These are phyloP conservation scores for Fennellomyces sp. DNA, from an alignment of 371 early-diverging fungal genomes.

Conservation along the genomic window DNA sequence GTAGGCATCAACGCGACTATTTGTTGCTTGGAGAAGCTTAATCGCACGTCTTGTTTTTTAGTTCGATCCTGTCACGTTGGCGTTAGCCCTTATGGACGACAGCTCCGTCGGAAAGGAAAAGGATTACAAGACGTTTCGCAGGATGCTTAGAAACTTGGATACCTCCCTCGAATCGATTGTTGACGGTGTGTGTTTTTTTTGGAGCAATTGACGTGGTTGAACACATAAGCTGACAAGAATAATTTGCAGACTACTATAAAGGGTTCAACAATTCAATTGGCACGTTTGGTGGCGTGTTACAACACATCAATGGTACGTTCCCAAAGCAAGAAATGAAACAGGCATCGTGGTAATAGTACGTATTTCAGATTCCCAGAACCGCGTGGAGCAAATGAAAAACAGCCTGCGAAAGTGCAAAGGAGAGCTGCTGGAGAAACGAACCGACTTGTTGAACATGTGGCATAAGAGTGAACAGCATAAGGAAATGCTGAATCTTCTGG, in stretches of 20 bases:
- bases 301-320: constrained; percentile 76
- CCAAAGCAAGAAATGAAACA: constrained; percentile 12
- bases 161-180: constrained; percentile 85
- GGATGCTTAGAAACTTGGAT: constrained; percentile 76
- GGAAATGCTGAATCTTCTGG: constrained; percentile 80
- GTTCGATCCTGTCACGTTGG: constrained; percentile 92
- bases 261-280: constrained; percentile 93
- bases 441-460: constrained; percentile 80
- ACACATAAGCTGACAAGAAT: neutral
- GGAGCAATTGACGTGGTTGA: neutral
- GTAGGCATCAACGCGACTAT: constrained; percentile 23
- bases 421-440: constrained; percentile 69
- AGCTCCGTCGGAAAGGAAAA: constrained; percentile 77
- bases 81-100: constrained; percentile 85
- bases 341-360: constrained; percentile 15
- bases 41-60: too few species aligned
- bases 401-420: constrained; percentile 73
- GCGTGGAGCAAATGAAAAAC: constrained; percentile 69
- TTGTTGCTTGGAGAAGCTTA: neutral
- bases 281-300: constrained; percentile 89
- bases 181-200: constrained; percentile 60
- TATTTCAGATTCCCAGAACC: constrained; percentile 58
- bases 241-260: constrained; percentile 79
- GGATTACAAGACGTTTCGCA: constrained; percentile 76
- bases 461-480: constrained; percentile 81